A percentile compares a stretch with the other conserved stretches of the same genome.
These are phyloP conservation scores for Paspalum vaginatum DNA, from an alignment of 176 grass and related monocot species.

Conservation along the genomic window DNA sequence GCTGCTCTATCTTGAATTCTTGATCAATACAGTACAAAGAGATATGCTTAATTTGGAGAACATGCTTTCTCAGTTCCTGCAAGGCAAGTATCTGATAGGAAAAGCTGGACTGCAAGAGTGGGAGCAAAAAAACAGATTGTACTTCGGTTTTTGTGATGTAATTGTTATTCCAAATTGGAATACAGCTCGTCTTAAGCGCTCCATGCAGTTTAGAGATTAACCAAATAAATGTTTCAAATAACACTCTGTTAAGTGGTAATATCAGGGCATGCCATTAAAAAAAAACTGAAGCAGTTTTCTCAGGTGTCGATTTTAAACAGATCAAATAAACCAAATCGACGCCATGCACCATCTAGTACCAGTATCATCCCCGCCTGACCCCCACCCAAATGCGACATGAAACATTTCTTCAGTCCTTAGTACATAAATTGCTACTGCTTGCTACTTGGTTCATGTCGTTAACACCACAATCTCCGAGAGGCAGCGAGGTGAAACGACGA, in stretches of 20 bases:
- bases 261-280: background rate
- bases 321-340: background rate
- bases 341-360: background rate
- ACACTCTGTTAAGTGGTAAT: background rate
- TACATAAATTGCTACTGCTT: slow-evolving; percentile 10
- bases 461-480: background rate
- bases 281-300: background rate
- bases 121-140: slow-evolving; percentile 9
- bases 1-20: slow-evolving; percentile 17
- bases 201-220: slow-evolving; percentile 16
- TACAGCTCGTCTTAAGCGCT: background rate
- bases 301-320: background rate
- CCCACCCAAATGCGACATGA: background rate
- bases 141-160: background rate
- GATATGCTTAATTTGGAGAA: background rate
- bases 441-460: background rate
- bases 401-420: background rate
- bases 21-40: no score
- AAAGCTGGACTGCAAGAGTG: background rate
- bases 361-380: background rate
- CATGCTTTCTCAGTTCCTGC: slow-evolving; percentile 1
- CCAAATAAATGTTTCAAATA: background rate
- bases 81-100: slow-evolving; percentile 33
- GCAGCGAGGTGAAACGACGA: background rate
- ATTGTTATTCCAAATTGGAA: slow-evolving; percentile 9